Conservation (phyloP, 345 rosid genomes). For the Raphanus sativus region DNA sequence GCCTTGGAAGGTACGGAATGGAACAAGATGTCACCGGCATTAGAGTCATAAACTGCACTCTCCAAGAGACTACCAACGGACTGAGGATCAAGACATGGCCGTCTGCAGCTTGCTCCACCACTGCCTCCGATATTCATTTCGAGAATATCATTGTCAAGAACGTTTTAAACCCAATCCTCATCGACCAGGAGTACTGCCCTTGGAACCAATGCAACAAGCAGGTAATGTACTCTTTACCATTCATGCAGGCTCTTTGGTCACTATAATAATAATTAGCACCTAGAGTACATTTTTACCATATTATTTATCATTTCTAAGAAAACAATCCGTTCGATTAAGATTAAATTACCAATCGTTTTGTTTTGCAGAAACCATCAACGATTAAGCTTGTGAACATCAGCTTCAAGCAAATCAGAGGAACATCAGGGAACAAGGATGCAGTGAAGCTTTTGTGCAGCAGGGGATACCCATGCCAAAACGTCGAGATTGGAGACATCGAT, state of each 20-base stretch:
- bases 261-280: too few relatives aligned
- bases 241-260: too few relatives aligned
- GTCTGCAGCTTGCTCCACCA: conserved; percentile 30
- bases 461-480: conserved; percentile 44
- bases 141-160: conserved; percentile 29
- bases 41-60: conserved; percentile 33
- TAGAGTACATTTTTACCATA: too few relatives aligned
- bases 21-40: conserved; percentile 39
- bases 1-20: conserved; percentile 42
- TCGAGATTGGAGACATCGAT: conserved; percentile 44
- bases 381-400: conserved; percentile 48
- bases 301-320: too few relatives aligned
- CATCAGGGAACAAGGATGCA: conserved; percentile 43
- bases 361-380: conserved; percentile 37
- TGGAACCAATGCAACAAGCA: conserved; percentile 40
- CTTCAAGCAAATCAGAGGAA: conserved; percentile 55
- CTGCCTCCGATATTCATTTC: conserved; percentile 36
- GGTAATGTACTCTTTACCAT: background rate
- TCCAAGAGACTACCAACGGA: conserved; percentile 40
- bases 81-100: conserved; percentile 52
- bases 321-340: background rate
- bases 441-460: conserved; percentile 55
- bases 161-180: conserved; percentile 35
- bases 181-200: conserved; percentile 43
- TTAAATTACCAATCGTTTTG: background rate